phyloP scores from a whole-genome alignment of 83 land plant genomes.

The Picea engelmannii region DNA sequence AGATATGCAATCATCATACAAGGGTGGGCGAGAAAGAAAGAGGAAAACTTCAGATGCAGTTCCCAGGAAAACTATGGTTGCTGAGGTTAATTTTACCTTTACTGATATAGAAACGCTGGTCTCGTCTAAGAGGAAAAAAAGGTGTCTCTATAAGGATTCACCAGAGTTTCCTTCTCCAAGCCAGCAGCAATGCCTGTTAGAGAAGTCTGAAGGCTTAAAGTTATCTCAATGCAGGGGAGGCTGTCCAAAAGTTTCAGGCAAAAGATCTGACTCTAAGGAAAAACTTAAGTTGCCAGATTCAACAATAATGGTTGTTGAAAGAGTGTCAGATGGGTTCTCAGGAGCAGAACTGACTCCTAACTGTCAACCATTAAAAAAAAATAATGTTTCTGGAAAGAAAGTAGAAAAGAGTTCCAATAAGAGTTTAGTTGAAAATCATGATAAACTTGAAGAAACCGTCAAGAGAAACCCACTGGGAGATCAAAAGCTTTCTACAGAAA shows the following conservation, averaged over 20 bases:
- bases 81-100: not conserved
- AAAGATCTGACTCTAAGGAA: not conserved
- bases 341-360: not conserved
- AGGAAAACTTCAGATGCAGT: not conserved
- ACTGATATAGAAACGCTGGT: not conserved
- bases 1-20: not conserved
- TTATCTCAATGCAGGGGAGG: not conserved
- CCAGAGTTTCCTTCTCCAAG: not conserved
- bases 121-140: not conserved
- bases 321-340: not conserved
- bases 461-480: not conserved
- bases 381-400: not conserved
- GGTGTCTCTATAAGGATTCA: not conserved
- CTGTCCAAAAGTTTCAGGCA: not conserved
- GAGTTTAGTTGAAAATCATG: not conserved
- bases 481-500: not conserved
- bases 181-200: constrained; percentile 6
- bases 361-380: not conserved
- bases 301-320: not conserved
- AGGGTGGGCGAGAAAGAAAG: not conserved
- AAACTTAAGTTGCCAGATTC: not conserved
- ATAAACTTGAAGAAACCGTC: not conserved
- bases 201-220: not conserved
- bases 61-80: not conserved
- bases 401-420: not conserved